Percentiles rank a stretch among this genome's conserved stretches.
phyloP scores from a whole-genome alignment of 768 basidiomycete genomes.

The Pisolithus sp. region DNA sequence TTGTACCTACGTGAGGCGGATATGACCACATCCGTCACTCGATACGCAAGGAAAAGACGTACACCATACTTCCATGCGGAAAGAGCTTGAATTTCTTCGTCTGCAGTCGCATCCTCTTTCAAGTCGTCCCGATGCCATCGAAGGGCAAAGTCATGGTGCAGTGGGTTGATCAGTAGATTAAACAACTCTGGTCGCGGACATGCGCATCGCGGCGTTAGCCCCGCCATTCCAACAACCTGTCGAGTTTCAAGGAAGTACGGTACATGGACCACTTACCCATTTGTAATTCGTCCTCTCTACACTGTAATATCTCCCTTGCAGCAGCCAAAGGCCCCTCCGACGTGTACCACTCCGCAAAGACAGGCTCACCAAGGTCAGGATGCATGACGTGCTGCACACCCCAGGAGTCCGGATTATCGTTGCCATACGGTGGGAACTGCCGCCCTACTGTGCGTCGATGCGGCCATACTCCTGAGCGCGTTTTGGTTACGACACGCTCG shows the following conservation, averaged over 20 bases:
- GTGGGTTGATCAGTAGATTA: slow-evolving; percentile 69
- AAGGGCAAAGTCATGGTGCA: slow-evolving; percentile 57
- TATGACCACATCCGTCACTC: background rate
- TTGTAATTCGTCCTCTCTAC: slow-evolving; percentile 52
- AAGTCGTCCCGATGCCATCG: slow-evolving; percentile 82
- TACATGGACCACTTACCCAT: slow-evolving; percentile 48
- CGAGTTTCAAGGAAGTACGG: too few species aligned
- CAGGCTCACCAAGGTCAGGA: slow-evolving; percentile 54
- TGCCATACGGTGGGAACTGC: slow-evolving; percentile 70
- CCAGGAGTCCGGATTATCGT: slow-evolving; percentile 61
- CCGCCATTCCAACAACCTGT: too few species aligned
- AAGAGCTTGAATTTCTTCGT: slow-evolving; percentile 57
- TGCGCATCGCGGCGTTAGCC: too few species aligned
- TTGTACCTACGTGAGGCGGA: slow-evolving; percentile 48
- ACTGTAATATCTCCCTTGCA: slow-evolving; percentile 45
- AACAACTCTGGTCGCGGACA: slow-evolving; percentile 45
- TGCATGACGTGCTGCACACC: slow-evolving; percentile 83
- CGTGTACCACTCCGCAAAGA: slow-evolving; percentile 65
- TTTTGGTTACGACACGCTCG: slow-evolving; percentile 42
- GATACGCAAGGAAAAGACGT: slow-evolving; percentile 18
- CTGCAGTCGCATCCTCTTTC: slow-evolving; percentile 44
- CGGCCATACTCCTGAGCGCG: slow-evolving; percentile 57
- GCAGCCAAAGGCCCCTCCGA: slow-evolving; percentile 40
- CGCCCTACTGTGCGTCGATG: slow-evolving; percentile 68
- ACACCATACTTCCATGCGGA: slow-evolving; percentile 61